A percentile compares a stretch with the other conserved stretches of the same genome.
Evolutionary conservation across 2,329 filamentous ascomycete genomes (phyloP).

Genomic region (Endothia cerciana): DNA sequence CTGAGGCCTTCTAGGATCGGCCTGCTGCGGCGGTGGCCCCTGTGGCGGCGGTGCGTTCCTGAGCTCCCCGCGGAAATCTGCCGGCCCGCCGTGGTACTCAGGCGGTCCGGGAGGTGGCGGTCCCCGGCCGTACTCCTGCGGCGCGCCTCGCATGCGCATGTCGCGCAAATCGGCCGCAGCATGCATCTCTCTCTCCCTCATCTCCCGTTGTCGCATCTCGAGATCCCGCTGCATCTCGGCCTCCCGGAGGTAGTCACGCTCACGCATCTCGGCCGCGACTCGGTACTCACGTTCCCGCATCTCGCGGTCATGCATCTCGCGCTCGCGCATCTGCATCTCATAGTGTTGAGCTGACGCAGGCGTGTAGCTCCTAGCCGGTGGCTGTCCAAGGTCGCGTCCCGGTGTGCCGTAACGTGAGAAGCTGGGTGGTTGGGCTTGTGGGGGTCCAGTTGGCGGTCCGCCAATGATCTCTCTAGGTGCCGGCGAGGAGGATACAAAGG

Average conservation of each 20-base stretch:
- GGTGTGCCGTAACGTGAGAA: conserved; percentile 26
- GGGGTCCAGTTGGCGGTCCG: conserved; percentile 22
- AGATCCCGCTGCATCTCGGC: conserved; percentile 6
- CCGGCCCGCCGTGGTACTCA: conserved; percentile 19
- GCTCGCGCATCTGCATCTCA: conserved; percentile 22
- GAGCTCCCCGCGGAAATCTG: conserved; percentile 25
- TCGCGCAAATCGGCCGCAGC: conserved; percentile 22
- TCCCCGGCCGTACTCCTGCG: conserved; percentile 11
- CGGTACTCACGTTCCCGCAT: neutral
- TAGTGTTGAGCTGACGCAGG: conserved; percentile 22
- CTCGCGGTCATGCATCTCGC: conserved; percentile 7
- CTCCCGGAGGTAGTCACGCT: conserved; percentile 1
- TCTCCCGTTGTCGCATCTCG: conserved; percentile 9
- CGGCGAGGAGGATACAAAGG: conserved; percentile 22
- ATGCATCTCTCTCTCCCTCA: conserved; percentile 14
- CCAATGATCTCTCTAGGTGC: conserved; percentile 24
- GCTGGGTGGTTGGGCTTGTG: conserved; percentile 20
- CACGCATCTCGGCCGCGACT: conserved; percentile 5
- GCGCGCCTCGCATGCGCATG: conserved; percentile 23
- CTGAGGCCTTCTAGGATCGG: conserved; percentile 22
- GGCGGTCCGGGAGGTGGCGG: conserved; percentile 18
- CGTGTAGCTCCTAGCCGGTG: conserved; percentile 23
- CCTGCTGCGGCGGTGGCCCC: conserved; percentile 13
- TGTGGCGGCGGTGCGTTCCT: conserved; percentile 18
- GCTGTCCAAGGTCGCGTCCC: conserved; percentile 21